Evolutionary conservation across 306 rosid species (phyloP), one percentile per base, ranked within the genome.

Genomic region (Prunus armeniaca): DNA sequence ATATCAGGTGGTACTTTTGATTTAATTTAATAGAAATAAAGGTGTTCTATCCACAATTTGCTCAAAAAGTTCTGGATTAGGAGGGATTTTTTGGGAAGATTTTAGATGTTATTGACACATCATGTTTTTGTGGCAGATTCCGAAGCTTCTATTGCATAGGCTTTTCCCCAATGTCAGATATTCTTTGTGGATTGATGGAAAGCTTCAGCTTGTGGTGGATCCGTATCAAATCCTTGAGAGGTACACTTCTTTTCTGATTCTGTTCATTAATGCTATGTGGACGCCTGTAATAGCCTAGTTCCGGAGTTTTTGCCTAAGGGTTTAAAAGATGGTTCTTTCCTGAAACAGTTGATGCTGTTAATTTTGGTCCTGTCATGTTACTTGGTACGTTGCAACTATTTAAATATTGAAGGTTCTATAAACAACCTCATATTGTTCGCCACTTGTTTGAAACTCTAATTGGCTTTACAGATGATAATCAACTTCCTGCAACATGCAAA

Each of bases 71-170:
- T n/a, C 34, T 30, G 38, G 32, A 50, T 65, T 52, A 10, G 24
- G 51, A 54, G 71, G 61, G 61, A 47, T 27, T 1, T n/a, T 1
- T 18, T 18, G 51, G 38, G 72, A 34, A 30, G 41, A 5, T 0
- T 46, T 8, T 69, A 45, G 45, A 46, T 67, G 17, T 47, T 80
- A 56, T 75, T 72, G 81, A 79, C 30, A 46, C 43, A 20, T 28
- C 52, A 22, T 63, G 19, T 65, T 49, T 66, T 77, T 80, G 30
- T 84, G 85, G 85, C 90, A 91, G 99, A 73, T 95, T 84, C 97
- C 98, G n/a, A 95, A 95, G 90, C 97, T 95, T 86, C 97, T 95
- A 58, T 80, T 95, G 82, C 99, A 95, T 83, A 92, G 99, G 83
- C 86, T 95, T 85, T 95, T 95, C 70, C 93, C 99, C 65, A 92